A percentile compares a stretch with the other conserved stretches of the same genome.
Evolutionary conservation across 1,139 yeast species (phyloP).

Genomic region (Blastobotrys proliferans): DNA sequence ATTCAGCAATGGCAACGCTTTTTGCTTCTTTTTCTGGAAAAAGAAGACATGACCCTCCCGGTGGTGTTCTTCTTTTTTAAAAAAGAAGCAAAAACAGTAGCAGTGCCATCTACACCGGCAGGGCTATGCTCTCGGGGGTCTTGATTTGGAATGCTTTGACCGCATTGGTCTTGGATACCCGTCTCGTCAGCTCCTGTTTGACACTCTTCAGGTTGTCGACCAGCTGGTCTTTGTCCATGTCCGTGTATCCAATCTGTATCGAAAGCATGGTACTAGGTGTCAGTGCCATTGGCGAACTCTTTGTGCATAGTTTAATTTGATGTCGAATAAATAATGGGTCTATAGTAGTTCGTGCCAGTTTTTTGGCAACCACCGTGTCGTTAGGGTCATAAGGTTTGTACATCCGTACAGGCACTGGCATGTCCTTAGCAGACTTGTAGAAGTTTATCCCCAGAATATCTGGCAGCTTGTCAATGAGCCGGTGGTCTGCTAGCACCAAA

Average conservation of each 20-base stretch:
- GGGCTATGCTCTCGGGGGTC: slow-evolving; percentile 11
- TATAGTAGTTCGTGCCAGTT: slow-evolving; percentile 15
- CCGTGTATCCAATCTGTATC: slow-evolving; percentile 24
- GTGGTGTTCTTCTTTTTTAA: too few species aligned
- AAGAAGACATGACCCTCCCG: too few species aligned
- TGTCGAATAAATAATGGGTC: slow-evolving; percentile 23
- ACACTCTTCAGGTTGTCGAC: slow-evolving; percentile 24
- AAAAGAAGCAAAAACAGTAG: too few species aligned
- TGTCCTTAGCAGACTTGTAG: slow-evolving; percentile 25
- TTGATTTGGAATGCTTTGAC: slow-evolving; percentile 21
- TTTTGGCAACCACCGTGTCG: slow-evolving; percentile 18
- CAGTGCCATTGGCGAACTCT: slow-evolving; percentile 23
- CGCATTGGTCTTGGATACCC: slow-evolving; percentile 7
- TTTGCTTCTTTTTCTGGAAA: too few species aligned
- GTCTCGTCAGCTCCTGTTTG: slow-evolving; percentile 19
- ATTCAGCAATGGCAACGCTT: background rate
- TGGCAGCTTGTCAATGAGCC: slow-evolving; percentile 23
- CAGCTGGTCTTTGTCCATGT: slow-evolving; percentile 21
- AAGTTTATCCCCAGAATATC: slow-evolving; percentile 23
- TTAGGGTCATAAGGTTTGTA: slow-evolving; percentile 16
- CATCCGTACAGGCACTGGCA: slow-evolving; percentile 27
- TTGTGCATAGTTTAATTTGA: slow-evolving; percentile 26
- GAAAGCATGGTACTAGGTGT: slow-evolving; percentile 28
- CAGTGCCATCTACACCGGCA: slow-evolving; percentile 7
- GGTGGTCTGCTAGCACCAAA: slow-evolving; percentile 25